phyloP scores from a whole-genome alignment of 768 basidiomycete species.

The Xerocomus potaroensis region DNA sequence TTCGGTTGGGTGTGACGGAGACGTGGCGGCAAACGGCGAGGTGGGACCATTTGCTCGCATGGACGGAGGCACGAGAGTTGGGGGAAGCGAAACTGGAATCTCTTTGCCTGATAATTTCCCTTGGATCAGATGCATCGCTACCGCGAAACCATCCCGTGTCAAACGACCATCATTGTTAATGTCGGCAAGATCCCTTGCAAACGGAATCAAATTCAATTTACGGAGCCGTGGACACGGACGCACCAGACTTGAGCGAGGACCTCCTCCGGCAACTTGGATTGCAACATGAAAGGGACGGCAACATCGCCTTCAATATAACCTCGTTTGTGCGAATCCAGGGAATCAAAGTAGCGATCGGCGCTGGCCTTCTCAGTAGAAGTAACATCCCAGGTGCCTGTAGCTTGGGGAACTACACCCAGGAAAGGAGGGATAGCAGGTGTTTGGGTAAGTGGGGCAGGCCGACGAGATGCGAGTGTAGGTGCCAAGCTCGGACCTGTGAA shows the following conservation, averaged over 20 bases:
- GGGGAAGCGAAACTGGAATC: constrained; percentile 66
- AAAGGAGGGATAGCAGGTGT: constrained; percentile 26
- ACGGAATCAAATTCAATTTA: constrained; percentile 1
- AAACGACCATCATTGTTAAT: constrained; percentile 83
- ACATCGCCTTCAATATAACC: constrained; percentile 91
- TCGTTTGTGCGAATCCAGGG: constrained; percentile 66
- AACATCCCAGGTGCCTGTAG: constrained; percentile 69
- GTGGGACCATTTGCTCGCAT: constrained; percentile 46
- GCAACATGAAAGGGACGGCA: constrained; percentile 93
- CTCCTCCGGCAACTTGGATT: constrained; percentile 79
- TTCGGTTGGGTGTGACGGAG: constrained; percentile 34
- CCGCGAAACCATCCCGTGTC: constrained; percentile 89
- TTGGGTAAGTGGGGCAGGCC: constrained; percentile 15
- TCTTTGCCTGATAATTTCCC: constrained; percentile 76
- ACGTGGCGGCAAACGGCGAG: constrained; percentile 36
- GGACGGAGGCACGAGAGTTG: constrained; percentile 76
- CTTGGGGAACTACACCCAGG: constrained; percentile 23
- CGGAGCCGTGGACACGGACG: constrained; percentile 23
- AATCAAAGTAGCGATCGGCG: constrained; percentile 76
- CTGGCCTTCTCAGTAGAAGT: constrained; percentile 72
- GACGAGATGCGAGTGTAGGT: constrained; percentile 22
- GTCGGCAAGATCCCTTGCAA: constrained; percentile 85
- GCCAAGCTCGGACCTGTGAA: constrained; percentile 38
- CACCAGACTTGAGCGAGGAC: constrained; percentile 91
- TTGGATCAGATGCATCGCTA: constrained; percentile 93